Base-by-base conservation (phyloP, 2,329 filamentous ascomycete species). In the Diaporthe sp. region DNA sequence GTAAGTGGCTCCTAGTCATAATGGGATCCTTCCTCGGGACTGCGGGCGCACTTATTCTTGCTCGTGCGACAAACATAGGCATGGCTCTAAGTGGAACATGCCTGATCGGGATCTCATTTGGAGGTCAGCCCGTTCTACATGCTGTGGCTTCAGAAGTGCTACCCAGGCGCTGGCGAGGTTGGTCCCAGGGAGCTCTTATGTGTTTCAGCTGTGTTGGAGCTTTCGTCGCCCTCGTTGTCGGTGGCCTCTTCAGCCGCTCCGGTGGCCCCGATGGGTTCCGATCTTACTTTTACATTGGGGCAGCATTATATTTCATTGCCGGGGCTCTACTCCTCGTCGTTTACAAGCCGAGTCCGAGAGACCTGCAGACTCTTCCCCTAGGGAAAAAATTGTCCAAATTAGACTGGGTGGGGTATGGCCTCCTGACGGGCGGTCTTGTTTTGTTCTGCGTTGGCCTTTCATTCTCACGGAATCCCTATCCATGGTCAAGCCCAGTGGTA, bases 171-270 rank as follows among this genome's bases (percentile, higher is more conserved):
- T 65, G 61, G 61, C 61, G 61, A 4, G 61, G 61, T 6, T 65
- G 61, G 61, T 65, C 61, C 4, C 61, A 65, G 17, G 61, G 61
- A 17, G 42, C 39, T 15, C 42, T 65, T 2, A 65, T 65, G 61
- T 65, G 61, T n/a, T 65, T 46, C 61, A 65, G 61, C 17, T 65
- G 61, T 65, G 61, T 65, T 65, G 61, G 61, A 31, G 61, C 61
- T 22, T 65, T 65, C 17, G 42, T 65, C 25, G 61, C 61, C 5
- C 61, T 65, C n/a, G 61, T 65, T 65, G 61, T 65, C 31, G 61
- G 61, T 12, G 61, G 61, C 25, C 61, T 65, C 19, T 65, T 65
- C 4, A 65, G 61, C 28, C 61, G 42, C 9, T 65, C 61, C 25
- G 61, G 61, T 22, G 28, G 61, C 2, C 42, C 61, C 12, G 61